Conservation (phyloP, 257 asterid genomes). For the Haberlea rhodopensis region DNA sequence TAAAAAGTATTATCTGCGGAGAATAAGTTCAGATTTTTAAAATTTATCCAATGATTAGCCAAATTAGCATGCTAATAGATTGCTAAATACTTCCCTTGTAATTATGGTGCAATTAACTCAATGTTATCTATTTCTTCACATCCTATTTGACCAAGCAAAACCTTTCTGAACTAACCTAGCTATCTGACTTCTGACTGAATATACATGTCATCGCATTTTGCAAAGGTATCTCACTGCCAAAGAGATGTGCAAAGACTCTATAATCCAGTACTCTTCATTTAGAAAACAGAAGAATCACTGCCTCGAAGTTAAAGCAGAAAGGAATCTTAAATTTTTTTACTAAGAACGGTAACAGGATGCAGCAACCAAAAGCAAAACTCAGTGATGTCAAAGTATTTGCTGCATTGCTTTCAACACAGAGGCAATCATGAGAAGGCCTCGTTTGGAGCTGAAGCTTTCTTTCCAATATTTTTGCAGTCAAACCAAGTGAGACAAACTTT, state of each 20-base stretch:
- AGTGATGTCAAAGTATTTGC: conserved; percentile 73
- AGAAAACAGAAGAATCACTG: conserved; percentile 21
- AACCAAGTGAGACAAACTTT: conserved; percentile 88
- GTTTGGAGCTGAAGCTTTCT: conserved; percentile 74
- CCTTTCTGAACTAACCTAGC: background rate
- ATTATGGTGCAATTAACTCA: conserved; percentile 14
- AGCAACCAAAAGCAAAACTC: conserved; percentile 90
- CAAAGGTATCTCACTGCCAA: conserved; percentile 16
- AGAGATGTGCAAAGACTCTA: conserved; percentile 7
- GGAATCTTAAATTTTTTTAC: conserved; percentile 23
- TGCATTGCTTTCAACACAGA: conserved; percentile 82
- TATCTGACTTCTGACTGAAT: conserved; percentile 11
- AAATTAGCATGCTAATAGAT: conserved; percentile 14
- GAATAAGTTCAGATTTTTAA: background rate
- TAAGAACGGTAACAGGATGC: conserved; percentile 76
- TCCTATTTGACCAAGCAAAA: background rate
- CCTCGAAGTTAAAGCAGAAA: conserved; percentile 21
- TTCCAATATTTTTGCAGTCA: conserved; percentile 72
- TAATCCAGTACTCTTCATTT: background rate
- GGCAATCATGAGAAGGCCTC: conserved; percentile 84
- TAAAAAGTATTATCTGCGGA: background rate
- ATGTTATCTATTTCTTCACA: conserved; percentile 10
- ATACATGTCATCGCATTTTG: conserved; percentile 13
- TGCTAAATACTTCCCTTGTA: conserved; percentile 10
- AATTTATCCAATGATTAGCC: conserved; percentile 5